Conservation (phyloP, 441 rosid genomes). For the Isatis lusitanica region DNA sequence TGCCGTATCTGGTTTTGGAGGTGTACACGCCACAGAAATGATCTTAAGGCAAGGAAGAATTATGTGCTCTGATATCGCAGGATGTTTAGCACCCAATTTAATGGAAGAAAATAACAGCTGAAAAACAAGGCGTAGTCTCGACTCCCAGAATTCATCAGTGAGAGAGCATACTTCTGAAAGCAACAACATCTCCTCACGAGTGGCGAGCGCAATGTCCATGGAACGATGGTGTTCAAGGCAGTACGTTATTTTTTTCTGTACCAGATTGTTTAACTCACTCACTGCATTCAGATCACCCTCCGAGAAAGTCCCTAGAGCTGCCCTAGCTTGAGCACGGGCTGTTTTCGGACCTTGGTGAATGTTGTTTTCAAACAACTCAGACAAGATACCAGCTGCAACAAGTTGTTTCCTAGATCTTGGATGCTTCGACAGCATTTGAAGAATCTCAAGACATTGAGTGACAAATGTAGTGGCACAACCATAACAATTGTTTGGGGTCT, state of each 20-base stretch:
- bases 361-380: slow-evolving; percentile 97
- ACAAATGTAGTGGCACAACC: slow-evolving; percentile 99
- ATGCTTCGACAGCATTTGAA: slow-evolving; percentile 88
- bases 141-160: slow-evolving; percentile 99
- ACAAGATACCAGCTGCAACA: slow-evolving; percentile 87
- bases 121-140: slow-evolving; percentile 94
- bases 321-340: slow-evolving; percentile 94
- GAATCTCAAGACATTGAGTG: slow-evolving; percentile 96
- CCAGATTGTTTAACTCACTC: slow-evolving; percentile 85
- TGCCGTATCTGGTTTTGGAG: slow-evolving; percentile 94
- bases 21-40: slow-evolving; percentile 97
- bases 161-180: slow-evolving; percentile 99
- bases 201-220: slow-evolving; percentile 95
- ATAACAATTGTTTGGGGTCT: slow-evolving; percentile 96
- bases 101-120: slow-evolving; percentile 97
- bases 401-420: slow-evolving; percentile 87
- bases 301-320: slow-evolving; percentile 94
- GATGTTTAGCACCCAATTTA: slow-evolving; percentile 99
- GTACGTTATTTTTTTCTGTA: slow-evolving; percentile 98
- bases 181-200: slow-evolving; percentile 94
- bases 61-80: slow-evolving; percentile 98
- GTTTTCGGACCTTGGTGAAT: slow-evolving; percentile 99
- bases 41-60: slow-evolving; percentile 99
- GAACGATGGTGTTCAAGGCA: slow-evolving; percentile 99
- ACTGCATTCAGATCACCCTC: slow-evolving; percentile 94